Base-by-base conservation (phyloP, 139 green algal species). In the Coelastrella sp. region DNA sequence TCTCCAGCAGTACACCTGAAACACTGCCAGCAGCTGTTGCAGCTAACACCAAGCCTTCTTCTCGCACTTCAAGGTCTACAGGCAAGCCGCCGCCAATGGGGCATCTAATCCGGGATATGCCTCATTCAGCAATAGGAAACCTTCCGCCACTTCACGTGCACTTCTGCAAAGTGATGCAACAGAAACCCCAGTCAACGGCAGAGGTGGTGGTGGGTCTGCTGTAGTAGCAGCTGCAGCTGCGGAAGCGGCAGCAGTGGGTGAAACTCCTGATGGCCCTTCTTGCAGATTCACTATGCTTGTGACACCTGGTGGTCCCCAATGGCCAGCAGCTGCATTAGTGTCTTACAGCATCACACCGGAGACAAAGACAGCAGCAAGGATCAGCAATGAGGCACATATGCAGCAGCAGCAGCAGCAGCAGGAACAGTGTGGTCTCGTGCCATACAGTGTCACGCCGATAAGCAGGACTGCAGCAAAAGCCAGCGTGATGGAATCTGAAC, bases 261-360 rank as follows among this genome's bases (percentile, higher is more conserved):
- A 1, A 66, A 66, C 19, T 23, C 57, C 57, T 66, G 57, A 34
- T 27, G n/a, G n/a, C n/a, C 19, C 57, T 66, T 17, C 23, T 27
- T 17, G 62, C n/a, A 38, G 27, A 21, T 69, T 69, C 27, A 69
- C 62, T 7, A 69, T 69, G 62, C 4, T 69, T 8, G n/a, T 69
- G 5, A 69, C 62, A 41, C 62, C 62, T 43, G 62, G 62, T 17
- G 62, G 62, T 0, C 7, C 62, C 15, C 6, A 38, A 4, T 69
- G 62, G 62, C 62, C 62, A n/a, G 62, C 62, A 40, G 30, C 27
- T 41, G 62, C 27, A n/a, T 27, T 69, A 6, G 62, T 69, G 2
- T 27, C 62, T 69, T 69, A 69, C 62, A 69, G 62, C 30, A 40
- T 69, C 27, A 69, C 62, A 40, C 62, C 62, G 7, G 5, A n/a